A percentile compares a stretch with the other conserved stretches of the same genome.
phyloP scores from a whole-genome alignment of 169 alveolate genomes.

The Pseudocohnilembus persalinus region DNA sequence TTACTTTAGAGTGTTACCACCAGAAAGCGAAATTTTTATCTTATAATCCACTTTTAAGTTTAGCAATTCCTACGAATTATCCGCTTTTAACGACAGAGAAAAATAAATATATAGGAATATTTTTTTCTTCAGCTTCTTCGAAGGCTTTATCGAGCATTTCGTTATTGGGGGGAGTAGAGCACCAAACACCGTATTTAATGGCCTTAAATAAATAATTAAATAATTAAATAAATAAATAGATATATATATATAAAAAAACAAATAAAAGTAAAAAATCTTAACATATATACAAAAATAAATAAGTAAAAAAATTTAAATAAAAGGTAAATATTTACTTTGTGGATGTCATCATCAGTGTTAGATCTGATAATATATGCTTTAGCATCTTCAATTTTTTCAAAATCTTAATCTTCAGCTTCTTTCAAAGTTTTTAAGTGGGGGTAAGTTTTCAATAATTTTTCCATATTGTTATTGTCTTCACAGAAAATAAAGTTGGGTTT shows the following conservation, averaged over 20 bases:
- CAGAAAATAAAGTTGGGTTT: background rate
- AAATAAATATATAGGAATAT: conserved; percentile 28
- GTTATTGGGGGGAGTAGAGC: conserved; percentile 35
- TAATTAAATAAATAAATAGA: background rate
- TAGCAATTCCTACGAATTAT: conserved; percentile 45
- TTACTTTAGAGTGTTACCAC: conserved; percentile 37
- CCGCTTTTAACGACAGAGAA: conserved; percentile 49
- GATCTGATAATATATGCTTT: conserved; percentile 30
- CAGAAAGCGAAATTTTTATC: conserved; percentile 48
- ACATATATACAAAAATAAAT: background rate
- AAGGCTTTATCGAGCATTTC: conserved; percentile 25
- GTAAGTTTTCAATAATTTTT: background rate
- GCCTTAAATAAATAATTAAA: conserved; percentile 22
- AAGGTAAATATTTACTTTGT: conserved; percentile 23
- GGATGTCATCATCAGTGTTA: conserved; percentile 50
- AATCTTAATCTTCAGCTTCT: background rate
- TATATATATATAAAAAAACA: background rate
- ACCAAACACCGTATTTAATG: conserved; percentile 49
- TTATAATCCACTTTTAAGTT: conserved; percentile 34
- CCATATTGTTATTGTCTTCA: background rate
- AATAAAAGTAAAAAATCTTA: background rate
- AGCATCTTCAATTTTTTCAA: conserved; percentile 29
- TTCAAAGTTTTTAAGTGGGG: background rate
- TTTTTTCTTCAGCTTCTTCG: conserved; percentile 19
- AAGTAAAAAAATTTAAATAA: background rate